A percentile compares a stretch with the other conserved stretches of the same genome.
phyloP scores from a whole-genome alignment of 352 stramenopile species.

The Salisapilia sapeloensis region DNA sequence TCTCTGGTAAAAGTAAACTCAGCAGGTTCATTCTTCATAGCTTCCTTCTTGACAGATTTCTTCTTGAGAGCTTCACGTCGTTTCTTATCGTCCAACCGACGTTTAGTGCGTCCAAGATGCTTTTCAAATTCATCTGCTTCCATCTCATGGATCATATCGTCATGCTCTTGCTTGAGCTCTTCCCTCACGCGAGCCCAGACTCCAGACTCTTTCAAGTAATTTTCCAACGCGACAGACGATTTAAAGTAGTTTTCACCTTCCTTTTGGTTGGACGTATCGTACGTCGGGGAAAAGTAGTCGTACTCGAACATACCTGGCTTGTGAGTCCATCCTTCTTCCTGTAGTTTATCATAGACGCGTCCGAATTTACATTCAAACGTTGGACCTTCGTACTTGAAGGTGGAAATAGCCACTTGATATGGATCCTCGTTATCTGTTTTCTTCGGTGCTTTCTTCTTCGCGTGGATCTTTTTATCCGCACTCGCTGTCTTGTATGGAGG shows the following conservation, averaged over 20 bases:
- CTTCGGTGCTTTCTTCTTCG: too few species aligned
- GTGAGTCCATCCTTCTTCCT: conserved; percentile 43
- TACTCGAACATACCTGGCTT: conserved; percentile 46
- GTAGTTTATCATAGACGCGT: conserved; percentile 36
- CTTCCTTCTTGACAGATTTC: neutral
- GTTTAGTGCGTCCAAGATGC: conserved; percentile 6
- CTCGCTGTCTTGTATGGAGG: conserved; percentile 1
- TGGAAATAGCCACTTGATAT: too few species aligned
- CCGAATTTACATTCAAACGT: conserved; percentile 59
- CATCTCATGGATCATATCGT: conserved; percentile 25
- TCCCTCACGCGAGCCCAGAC: conserved; percentile 38
- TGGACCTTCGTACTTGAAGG: conserved; percentile 16
- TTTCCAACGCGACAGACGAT: conserved; percentile 30
- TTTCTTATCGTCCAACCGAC: conserved; percentile 8
- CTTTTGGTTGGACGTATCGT: conserved; percentile 28
- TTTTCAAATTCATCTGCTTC: conserved; percentile 17
- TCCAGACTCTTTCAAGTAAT: conserved; percentile 36
- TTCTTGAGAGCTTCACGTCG: conserved; percentile 5
- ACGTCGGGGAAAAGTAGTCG: conserved; percentile 64
- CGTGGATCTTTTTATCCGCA: conserved; percentile 7
- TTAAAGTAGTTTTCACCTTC: conserved; percentile 50
- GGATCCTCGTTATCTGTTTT: too few species aligned
- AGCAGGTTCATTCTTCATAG: neutral
- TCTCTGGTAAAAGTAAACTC: too few species aligned
- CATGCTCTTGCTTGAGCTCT: conserved; percentile 32